A percentile compares a stretch with the other conserved stretches of the same genome.
phyloP scores from a whole-genome alignment of 176 grass and related monocot species.

The Zoysia pacifica region DNA sequence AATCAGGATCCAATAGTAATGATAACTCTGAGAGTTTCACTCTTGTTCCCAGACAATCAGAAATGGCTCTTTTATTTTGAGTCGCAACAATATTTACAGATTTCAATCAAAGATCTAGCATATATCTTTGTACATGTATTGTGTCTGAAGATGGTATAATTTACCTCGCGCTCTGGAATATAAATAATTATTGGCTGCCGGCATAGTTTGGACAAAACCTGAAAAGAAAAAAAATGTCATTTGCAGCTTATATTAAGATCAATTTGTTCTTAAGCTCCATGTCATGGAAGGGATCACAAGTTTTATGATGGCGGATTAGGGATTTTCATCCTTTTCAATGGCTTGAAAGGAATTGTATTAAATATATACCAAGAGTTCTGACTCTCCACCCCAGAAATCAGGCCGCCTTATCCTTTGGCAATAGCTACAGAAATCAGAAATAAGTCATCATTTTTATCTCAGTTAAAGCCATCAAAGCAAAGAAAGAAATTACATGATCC shows the following conservation, averaged over 20 bases:
- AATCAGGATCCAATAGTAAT: background rate
- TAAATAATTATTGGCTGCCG: slow-evolving; percentile 83
- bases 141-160: slow-evolving; percentile 14
- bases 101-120: background rate
- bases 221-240: slow-evolving; percentile 27
- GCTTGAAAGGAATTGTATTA: no score
- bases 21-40: slow-evolving; percentile 1
- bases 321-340: no score
- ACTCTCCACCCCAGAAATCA: slow-evolving; percentile 97
- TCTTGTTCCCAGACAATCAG: slow-evolving; percentile 12
- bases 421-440: slow-evolving; percentile 62
- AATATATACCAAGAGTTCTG: slow-evolving; percentile 77
- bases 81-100: slow-evolving; percentile 9
- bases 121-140: background rate
- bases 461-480: slow-evolving; percentile 34
- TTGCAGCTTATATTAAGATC: slow-evolving; percentile 5
- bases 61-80: slow-evolving; percentile 1
- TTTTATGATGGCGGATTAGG: no score
- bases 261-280: background rate
- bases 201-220: slow-evolving; percentile 85
- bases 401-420: slow-evolving; percentile 80
- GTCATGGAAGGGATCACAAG: no score
- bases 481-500: slow-evolving; percentile 27
- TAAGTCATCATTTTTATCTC: slow-evolving; percentile 22
- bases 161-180: slow-evolving; percentile 91